Evolutionary conservation across 345 rosid genomes (phyloP), one percentile per base, ranked within the genome.

Genomic region (Rhizophora mangle): DNA sequence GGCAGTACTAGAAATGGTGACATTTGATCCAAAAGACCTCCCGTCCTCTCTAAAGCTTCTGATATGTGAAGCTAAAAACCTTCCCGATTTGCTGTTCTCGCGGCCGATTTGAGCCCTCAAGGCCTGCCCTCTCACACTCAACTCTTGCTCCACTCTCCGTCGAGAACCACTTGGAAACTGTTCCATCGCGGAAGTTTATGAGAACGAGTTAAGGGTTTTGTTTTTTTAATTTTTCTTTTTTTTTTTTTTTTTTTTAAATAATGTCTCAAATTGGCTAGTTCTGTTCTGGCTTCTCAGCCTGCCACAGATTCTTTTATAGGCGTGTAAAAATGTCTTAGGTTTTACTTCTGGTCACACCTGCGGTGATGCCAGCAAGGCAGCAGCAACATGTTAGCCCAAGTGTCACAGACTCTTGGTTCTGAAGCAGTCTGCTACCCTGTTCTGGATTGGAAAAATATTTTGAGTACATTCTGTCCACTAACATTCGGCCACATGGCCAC

Each of bases 1-100:
- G 24, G 94, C 89, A 72, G 98, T 86, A 82, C 97, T 95, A 60
- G 91, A 86, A 79, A 88, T 82, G 88, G 87, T 78, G 58, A 85
- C 69, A 85, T 70, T 78, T 61, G 94, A 81, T 76, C 91, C 79
- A 71, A 76, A 88, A 73, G 89, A 82, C 72, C 80, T 82, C 26
- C 85, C 74, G 53, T 88, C 93, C 78, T 90, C 99, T 82, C 94
- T 65, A 29, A 84, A 83, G 79, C 90, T 89, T 75, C 82, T 84
- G 72, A 88, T 79, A 74, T 89, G 72, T 8, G 99, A 90, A 24
- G 87, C 96, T 24, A 96, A 96, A 72, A 90, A 86, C 71, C 98
- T 84, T 80, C 98, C 72, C 16, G 83, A 81, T 68, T 49, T 77
- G 15, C 74, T 71, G 69, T 74, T 83, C 57, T 85, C 88, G 1